These are phyloP conservation scores for Ustilaginoidea virens DNA, from an alignment of 2,329 filamentous ascomycete genomes.

Conservation along the genomic window DNA sequence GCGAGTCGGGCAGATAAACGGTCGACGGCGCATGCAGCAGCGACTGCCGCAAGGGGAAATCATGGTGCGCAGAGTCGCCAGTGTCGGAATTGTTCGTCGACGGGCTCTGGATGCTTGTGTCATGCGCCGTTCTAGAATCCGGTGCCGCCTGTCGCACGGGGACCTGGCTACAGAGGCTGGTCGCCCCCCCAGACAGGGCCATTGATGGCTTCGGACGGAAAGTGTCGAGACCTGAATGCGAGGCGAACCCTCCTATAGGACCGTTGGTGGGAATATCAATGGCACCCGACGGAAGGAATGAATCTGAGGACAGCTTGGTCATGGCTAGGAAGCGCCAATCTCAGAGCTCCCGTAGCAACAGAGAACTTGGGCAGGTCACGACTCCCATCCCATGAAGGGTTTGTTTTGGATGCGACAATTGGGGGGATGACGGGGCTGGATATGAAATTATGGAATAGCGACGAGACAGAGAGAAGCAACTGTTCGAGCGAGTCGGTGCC, in stretches of 20 bases:
- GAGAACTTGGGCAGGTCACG: too few relatives aligned
- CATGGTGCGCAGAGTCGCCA: neutral
- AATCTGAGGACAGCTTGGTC: constrained; percentile 25
- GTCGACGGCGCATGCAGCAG: neutral
- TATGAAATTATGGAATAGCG: too few relatives aligned
- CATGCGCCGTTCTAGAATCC: neutral
- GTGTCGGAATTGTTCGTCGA: neutral
- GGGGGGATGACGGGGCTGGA: too few relatives aligned
- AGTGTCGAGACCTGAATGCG: constrained; percentile 4
- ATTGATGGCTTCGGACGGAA: constrained; percentile 1
- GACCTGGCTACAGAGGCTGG: neutral
- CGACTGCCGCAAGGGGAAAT: neutral
- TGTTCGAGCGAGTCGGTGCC: too few relatives aligned
- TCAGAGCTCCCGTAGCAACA: neutral
- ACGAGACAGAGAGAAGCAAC: too few relatives aligned
- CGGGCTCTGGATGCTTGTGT: neutral
- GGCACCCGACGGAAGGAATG: constrained; percentile 25
- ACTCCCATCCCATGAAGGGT: too few relatives aligned
- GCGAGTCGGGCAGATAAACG: neutral
- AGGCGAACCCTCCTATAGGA: constrained; percentile 6
- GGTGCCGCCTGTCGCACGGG: neutral
- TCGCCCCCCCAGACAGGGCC: neutral
- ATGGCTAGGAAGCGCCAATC: constrained; percentile 11
- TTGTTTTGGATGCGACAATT: too few relatives aligned
- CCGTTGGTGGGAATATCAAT: constrained; percentile 14